phyloP scores from a whole-genome alignment of 345 rosid genomes.

The Eucalyptus marginata region DNA sequence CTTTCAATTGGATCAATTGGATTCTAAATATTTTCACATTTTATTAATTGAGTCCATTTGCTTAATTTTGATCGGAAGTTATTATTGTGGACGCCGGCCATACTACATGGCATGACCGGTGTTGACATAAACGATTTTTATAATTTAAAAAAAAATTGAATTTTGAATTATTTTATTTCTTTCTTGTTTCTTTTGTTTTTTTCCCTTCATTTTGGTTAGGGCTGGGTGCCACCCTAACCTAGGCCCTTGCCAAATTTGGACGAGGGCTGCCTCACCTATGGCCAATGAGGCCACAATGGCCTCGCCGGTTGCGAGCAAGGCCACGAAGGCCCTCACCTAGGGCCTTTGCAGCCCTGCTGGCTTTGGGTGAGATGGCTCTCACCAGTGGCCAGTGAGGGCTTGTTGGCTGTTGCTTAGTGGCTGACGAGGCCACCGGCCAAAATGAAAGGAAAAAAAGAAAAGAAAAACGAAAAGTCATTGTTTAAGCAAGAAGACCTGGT shows the following conservation, averaged over 20 bases:
- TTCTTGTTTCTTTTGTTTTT: too few relatives aligned
- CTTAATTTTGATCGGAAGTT: too few relatives aligned
- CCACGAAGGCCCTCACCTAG: not conserved
- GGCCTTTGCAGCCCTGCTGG: not conserved
- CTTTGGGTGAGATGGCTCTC: not conserved
- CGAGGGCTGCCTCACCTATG: rapidly evolving
- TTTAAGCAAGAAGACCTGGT: not conserved
- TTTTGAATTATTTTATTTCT: not conserved
- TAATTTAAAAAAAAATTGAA: too few relatives aligned
- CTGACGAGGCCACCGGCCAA: too few relatives aligned
- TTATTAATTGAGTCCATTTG: not conserved
- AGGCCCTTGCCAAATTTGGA: not conserved
- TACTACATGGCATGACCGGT: rapidly evolving
- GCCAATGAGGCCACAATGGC: not conserved
- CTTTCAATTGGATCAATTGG: rapidly evolving
- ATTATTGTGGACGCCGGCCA: rapidly evolving
- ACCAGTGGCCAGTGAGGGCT: not conserved
- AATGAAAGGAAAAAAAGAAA: too few relatives aligned
- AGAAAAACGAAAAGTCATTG: too few relatives aligned
- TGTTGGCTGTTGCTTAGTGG: too few relatives aligned
- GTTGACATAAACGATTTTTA: not conserved
- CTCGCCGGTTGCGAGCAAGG: rapidly evolving
- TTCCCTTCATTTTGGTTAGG: rapidly evolving
- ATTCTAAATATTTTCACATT: too few relatives aligned
- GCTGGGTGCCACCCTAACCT: not conserved